Evolutionary conservation across 176 grass and related monocot genomes (phyloP).

Genomic region (Cymbopogon citratus): DNA sequence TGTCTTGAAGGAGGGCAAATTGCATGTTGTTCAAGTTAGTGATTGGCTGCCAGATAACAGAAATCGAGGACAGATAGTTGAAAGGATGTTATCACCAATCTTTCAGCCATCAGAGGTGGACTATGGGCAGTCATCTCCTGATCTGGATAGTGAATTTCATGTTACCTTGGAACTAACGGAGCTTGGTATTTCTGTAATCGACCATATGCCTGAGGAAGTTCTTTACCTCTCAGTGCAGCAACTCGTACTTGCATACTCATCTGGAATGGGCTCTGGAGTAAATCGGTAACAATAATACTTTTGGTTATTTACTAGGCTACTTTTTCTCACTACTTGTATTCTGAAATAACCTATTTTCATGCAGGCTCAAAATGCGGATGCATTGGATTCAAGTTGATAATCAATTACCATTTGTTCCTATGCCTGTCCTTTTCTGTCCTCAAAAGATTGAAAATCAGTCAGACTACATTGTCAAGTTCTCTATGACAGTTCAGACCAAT

Average conservation of each 20-base stretch:
- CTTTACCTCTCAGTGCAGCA: slow-evolving; percentile 91
- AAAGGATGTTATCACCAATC: slow-evolving; percentile 59
- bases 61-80: slow-evolving; percentile 33
- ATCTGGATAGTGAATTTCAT: slow-evolving; percentile 78
- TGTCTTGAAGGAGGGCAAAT: slow-evolving; percentile 85
- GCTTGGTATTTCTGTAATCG: slow-evolving; percentile 74
- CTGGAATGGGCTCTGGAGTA: slow-evolving; percentile 90
- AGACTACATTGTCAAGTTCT: slow-evolving; percentile 77
- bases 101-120: slow-evolving; percentile 72
- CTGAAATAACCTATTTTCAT: slow-evolving; percentile 27
- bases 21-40: slow-evolving; percentile 57
- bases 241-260: slow-evolving; percentile 80
- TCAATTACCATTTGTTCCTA: slow-evolving; percentile 84
- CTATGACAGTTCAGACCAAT: slow-evolving; percentile 81
- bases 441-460: slow-evolving; percentile 64
- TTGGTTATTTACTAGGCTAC: slow-evolving; percentile 12
- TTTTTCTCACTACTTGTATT: slow-evolving; percentile 10
- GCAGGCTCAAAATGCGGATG: slow-evolving; percentile 79
- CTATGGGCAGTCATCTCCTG: slow-evolving; percentile 57
- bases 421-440: slow-evolving; percentile 92
- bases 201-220: slow-evolving; percentile 99
- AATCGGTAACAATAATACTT: slow-evolving; percentile 52
- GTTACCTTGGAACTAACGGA: slow-evolving; percentile 79
- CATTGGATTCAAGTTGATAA: slow-evolving; percentile 90
- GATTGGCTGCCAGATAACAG: slow-evolving; percentile 88